Conservation (phyloP, 23 red algal genomes). For the Rhodosorus marinus region DNA sequence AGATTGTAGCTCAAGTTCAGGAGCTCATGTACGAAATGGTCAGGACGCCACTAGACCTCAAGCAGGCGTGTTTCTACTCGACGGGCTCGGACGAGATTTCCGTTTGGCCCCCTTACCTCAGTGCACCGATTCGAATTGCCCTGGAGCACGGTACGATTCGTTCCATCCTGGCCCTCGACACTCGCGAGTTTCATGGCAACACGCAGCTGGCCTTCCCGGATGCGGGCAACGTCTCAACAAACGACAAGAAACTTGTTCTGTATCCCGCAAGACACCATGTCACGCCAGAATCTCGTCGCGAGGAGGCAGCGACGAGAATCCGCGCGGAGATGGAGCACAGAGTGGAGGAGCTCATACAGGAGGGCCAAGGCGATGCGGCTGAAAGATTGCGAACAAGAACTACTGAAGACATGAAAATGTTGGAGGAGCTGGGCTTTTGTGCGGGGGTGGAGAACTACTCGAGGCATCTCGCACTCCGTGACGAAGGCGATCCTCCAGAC, state of each 20-base stretch:
- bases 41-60: background rate
- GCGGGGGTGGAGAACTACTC: slow-evolving; percentile 70
- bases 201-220: background rate
- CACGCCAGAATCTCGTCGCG: slow-evolving; percentile 16
- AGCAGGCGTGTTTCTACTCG: background rate
- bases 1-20: background rate
- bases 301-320: slow-evolving; percentile 33
- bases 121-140: background rate
- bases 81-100: background rate
- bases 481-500: slow-evolving; percentile 12
- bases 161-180: background rate
- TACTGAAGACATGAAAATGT: slow-evolving; percentile 37
- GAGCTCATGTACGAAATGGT: background rate
- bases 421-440: slow-evolving; percentile 54
- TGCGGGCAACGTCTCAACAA: background rate
- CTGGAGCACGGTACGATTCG: background rate
- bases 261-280: slow-evolving; percentile 81
- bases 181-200: background rate
- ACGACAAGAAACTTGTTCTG: slow-evolving; percentile 11
- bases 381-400: slow-evolving; percentile 40
- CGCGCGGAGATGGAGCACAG: slow-evolving; percentile 10
- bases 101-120: no score
- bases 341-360: slow-evolving; percentile 1
- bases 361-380: slow-evolving; percentile 37
- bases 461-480: slow-evolving; percentile 22